phyloP scores from a whole-genome alignment of 257 asterid species.

The Solanum phureja region DNA sequence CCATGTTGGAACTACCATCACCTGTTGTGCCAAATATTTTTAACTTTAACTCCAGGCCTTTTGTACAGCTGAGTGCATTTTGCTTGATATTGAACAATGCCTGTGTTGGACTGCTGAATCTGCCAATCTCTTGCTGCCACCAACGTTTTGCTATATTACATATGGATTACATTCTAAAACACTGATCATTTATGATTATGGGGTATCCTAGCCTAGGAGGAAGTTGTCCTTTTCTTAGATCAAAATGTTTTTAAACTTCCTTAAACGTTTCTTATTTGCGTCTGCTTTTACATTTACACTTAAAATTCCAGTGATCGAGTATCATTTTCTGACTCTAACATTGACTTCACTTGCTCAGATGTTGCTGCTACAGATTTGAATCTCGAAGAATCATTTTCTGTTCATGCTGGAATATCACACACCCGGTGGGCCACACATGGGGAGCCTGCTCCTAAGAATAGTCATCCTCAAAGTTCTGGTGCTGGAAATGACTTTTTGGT shows the following conservation, averaged over 20 bases:
- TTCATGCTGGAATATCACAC: slow-evolving; percentile 97
- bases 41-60: not conserved
- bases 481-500: slow-evolving; percentile 73
- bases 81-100: not conserved
- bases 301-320: not conserved
- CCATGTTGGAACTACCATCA: not conserved
- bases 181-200: not conserved
- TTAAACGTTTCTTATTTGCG: not conserved
- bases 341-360: slow-evolving; percentile 36
- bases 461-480: slow-evolving; percentile 93
- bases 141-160: not conserved
- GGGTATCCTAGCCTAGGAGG: not conserved
- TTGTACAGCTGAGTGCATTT: not conserved
- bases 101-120: not conserved
- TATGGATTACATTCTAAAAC: not conserved
- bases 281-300: not conserved
- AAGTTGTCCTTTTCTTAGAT: not conserved
- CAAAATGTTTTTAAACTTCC: not conserved
- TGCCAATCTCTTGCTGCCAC: not conserved
- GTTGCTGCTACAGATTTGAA: slow-evolving; percentile 66
- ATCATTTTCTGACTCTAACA: not conserved
- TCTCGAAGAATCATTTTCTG: slow-evolving; percentile 70
- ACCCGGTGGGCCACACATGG: slow-evolving; percentile 99
- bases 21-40: not conserved
- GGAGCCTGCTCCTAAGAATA: slow-evolving; percentile 92